A percentile compares a stretch with the other conserved stretches of the same genome.
These are phyloP conservation scores for Leccinum solheimii DNA, from an alignment of 1,284 basidiomycete genomes.

Conservation along the genomic window DNA sequence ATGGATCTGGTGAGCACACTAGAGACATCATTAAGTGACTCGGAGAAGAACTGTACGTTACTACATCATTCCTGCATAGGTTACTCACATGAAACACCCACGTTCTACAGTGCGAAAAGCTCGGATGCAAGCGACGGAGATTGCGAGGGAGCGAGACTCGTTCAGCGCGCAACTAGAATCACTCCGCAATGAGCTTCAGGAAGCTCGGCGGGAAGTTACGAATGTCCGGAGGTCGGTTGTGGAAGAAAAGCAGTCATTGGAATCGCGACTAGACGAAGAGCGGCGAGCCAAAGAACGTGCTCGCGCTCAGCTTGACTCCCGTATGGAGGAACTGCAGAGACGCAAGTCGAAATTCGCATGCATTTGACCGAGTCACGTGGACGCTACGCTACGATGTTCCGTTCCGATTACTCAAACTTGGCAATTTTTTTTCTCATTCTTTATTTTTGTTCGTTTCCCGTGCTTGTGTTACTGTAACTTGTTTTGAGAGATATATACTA, in stretches of 20 bases:
- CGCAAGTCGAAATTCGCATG: conserved; percentile 86
- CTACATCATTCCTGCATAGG: conserved; percentile 13
- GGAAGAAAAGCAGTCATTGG: conserved; percentile 82
- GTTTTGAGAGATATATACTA: conserved; percentile 24
- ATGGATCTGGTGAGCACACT: conserved; percentile 86
- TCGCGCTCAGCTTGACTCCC: conserved; percentile 77
- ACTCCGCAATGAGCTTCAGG: conserved; percentile 68
- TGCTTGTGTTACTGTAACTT: conserved; percentile 31
- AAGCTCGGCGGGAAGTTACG: conserved; percentile 76
- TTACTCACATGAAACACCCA: conserved; percentile 23
- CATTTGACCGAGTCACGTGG: conserved; percentile 43
- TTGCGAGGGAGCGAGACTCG: conserved; percentile 80
- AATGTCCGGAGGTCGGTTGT: conserved; percentile 76
- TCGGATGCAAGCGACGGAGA: conserved; percentile 84
- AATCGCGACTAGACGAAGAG: conserved; percentile 79
- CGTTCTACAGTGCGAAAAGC: conserved; percentile 74
- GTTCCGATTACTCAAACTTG: not conserved
- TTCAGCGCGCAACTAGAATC: conserved; percentile 62
- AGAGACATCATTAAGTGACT: conserved; percentile 82
- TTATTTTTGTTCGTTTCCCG: conserved; percentile 11
- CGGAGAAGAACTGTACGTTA: conserved; percentile 83
- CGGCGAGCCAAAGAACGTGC: conserved; percentile 79
- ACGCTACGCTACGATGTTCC: conserved; percentile 3
- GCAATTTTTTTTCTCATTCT: not conserved
- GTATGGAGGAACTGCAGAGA: conserved; percentile 80